Evolutionary conservation across 148 eudicot genomes (phyloP).

Genomic region (Polygonum maritimum): DNA sequence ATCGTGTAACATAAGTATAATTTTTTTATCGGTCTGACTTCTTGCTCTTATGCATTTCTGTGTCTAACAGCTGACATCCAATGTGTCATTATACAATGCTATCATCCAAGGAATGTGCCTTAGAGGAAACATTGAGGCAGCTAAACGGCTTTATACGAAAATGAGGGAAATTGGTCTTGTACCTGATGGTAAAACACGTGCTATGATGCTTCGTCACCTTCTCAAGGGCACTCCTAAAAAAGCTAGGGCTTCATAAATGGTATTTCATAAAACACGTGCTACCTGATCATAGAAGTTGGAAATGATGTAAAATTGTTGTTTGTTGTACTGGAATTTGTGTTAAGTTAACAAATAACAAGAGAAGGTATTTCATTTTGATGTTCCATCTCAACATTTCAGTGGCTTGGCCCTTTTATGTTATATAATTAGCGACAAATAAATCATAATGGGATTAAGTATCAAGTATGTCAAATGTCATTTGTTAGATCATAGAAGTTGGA

Average conservation of each 20-base stretch:
- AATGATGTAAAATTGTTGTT: too few relatives aligned
- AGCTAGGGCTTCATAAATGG: not conserved
- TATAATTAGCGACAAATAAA: not conserved
- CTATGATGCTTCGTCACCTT: constrained; percentile 57
- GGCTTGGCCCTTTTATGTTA: not conserved
- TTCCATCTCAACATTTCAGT: not conserved
- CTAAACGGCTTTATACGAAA: constrained; percentile 43
- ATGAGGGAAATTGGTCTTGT: constrained; percentile 51
- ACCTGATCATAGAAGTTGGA: too few relatives aligned
- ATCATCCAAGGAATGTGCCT: constrained; percentile 67
- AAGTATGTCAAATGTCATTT: not conserved
- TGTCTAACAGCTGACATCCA: constrained; percentile 31
- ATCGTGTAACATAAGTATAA: not conserved
- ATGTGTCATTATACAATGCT: constrained; percentile 60
- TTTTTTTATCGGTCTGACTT: not conserved
- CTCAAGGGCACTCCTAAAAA: not conserved
- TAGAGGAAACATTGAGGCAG: constrained; percentile 37
- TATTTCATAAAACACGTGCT: too few relatives aligned
- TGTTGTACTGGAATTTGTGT: too few relatives aligned
- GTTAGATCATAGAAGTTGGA: not conserved
- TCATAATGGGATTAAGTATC: not conserved
- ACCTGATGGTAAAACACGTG: constrained; percentile 66
- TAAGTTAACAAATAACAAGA: not conserved
- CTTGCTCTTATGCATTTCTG: not conserved
- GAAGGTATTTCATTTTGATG: not conserved